Evolutionary conservation across 805 yeast genomes (phyloP), one percentile per base, ranked within the genome.

Genomic region (Kazachstania bromeliacearum): DNA sequence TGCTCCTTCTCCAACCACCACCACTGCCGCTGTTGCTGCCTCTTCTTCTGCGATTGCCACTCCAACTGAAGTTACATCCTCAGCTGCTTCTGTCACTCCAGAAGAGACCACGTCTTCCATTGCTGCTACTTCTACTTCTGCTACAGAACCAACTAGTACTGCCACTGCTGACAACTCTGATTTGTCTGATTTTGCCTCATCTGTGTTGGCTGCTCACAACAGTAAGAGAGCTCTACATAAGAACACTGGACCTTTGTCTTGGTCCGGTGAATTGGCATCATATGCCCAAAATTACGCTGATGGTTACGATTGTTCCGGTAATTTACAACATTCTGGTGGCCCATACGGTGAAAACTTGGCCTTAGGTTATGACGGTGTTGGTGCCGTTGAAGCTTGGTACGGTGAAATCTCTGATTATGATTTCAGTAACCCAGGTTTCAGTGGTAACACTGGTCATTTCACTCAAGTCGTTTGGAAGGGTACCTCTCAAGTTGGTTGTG

Each of bases 321-420:
- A 64, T 36, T 64, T 81, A 46, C 57, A 67, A 13, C 89, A 82
- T 60, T 76, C 85, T 15, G 65, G 68, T 25, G 46, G 46, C 13
- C 33, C 38, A 30, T 78, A 77, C 55, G 92, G 92, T 62, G 89
- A 82, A 56, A 82, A 82, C 62, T 66, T 82, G 45, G 88, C 87
- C 13, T 70, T 75, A 28, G 89, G 85, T 42, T 69, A 69, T 46
- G 40, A 50, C 17, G 48, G 57, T 16, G 34, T 42, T 14, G 53
- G 53, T 30, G 71, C 71, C 15, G 81, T 79, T 27, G 79, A 77
- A 41, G 76, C 80, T 28, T 82, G 92, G 92, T 81, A 81, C 60
- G 58, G 64, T 40, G 89, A 82, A 63, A 79, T 77, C 45, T 38
- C 49, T 8, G 41, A 55, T 35, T 82, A 79, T 60, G 62, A 72